Base-by-base conservation (phyloP, 1,284 basidiomycete genomes). In the Crepidotus sp. region DNA sequence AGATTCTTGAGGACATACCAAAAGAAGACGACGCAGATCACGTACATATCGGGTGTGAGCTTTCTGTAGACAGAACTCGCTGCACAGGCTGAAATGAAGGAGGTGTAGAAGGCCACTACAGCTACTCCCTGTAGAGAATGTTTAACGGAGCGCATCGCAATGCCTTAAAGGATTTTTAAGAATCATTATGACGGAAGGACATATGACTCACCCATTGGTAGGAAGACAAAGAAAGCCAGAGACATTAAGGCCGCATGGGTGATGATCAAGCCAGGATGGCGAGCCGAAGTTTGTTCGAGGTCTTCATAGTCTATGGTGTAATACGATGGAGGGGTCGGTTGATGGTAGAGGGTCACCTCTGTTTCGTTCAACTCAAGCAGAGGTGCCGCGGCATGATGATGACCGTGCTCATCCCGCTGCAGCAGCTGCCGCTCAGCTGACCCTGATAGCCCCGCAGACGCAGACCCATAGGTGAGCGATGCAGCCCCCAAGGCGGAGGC, bases 11-110 rank as follows among this genome's bases (percentile, higher is more conserved):
- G 29, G 19, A 42, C 41, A 44, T 36, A 46, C 53, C 40, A 24
- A 44, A 53, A 51, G 30, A 44, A 42, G 34, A 31, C 6, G 9
- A 45, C 46, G 54, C 33, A 31, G 48, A 45, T 44, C 43, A 68
- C 78, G 60, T 66, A 91, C 81, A 89, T 78, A 61, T 89, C 70
- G 0, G 86, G 85, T 1, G 84, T 88, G 43, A 83, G 60, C 54
- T 86, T 86, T 41, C 68, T 69, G 59, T 90, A 90, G 25, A 85
- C 59, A 2, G 69, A 69, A 53, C 78, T 80, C 18, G 77, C 64
- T 7, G 76, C 68, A 53, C 81, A 73, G 8, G 84, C 85, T 29
- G 89, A 58, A 1, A 65, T 62, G 60, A 65, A 57, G 57, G 76
- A 46, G 44, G 55, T 60, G 50, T 82, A 82, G 61, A 88, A 90